A percentile compares a stretch with the other conserved stretches of the same genome.
These are phyloP conservation scores for Emericellopsis cladophorae DNA, from an alignment of 2,329 filamentous ascomycete genomes.

Conservation along the genomic window DNA sequence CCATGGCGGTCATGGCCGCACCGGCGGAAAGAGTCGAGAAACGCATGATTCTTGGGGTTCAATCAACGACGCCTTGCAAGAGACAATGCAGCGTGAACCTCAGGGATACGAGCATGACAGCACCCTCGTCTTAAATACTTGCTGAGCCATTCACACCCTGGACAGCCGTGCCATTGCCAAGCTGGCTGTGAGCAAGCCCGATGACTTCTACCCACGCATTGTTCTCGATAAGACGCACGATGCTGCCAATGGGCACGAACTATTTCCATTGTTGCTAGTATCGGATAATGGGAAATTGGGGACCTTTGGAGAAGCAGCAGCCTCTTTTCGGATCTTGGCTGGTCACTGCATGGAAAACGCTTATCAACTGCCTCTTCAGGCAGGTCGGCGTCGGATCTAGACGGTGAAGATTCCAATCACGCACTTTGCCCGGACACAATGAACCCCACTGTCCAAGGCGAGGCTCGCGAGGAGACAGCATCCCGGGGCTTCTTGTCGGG, in stretches of 20 bases:
- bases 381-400: neutral
- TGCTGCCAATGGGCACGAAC: neutral
- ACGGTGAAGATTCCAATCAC: no score
- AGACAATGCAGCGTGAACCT: neutral
- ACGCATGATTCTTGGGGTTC: slow-evolving; percentile 4
- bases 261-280: neutral
- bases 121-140: neutral
- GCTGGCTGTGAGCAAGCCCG: neutral
- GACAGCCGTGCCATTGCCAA: neutral
- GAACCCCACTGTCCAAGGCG: no score
- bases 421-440: no score
- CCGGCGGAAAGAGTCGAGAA: slow-evolving; percentile 4
- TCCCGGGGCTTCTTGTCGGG: no score
- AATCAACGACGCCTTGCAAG: neutral
- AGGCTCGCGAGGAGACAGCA: no score
- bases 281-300: neutral
- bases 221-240: neutral
- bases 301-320: neutral
- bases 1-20: slow-evolving; percentile 5
- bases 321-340: neutral
- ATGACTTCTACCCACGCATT: neutral
- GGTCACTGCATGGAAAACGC: neutral
- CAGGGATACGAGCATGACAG: neutral
- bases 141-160: neutral
- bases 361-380: slow-evolving; percentile 3